These are phyloP conservation scores for Sporopachydermia lactativora DNA, from an alignment of 805 yeast species.

Conservation along the genomic window DNA sequence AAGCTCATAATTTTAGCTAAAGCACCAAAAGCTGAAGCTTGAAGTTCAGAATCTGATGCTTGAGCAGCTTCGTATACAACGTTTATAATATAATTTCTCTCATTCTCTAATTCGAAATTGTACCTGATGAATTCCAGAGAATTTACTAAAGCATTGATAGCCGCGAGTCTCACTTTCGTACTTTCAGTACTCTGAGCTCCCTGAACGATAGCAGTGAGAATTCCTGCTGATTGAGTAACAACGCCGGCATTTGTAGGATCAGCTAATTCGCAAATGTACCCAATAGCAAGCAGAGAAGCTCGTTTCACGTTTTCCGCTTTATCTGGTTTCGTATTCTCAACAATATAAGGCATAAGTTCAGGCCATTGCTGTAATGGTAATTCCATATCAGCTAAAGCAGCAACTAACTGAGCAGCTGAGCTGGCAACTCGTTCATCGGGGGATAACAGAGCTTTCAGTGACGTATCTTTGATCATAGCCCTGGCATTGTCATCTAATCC, in stretches of 20 bases:
- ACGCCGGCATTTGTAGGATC: constrained; percentile 72
- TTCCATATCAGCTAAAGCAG: constrained; percentile 95
- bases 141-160: constrained; percentile 80
- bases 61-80: constrained; percentile 99
- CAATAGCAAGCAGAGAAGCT: constrained; percentile 78
- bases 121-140: constrained; percentile 79
- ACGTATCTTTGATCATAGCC: constrained; percentile 48
- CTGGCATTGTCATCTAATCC: constrained; percentile 40
- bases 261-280: constrained; percentile 91
- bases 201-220: constrained; percentile 89
- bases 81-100: constrained; percentile 94
- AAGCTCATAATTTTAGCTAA: constrained; percentile 81
- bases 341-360: constrained; percentile 68
- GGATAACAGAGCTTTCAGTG: constrained; percentile 50
- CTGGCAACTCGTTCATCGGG: constrained; percentile 69
- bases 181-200: constrained; percentile 78
- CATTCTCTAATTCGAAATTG: constrained; percentile 88
- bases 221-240: constrained; percentile 77
- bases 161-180: constrained; percentile 67
- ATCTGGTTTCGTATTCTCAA: constrained; percentile 71
- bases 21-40: constrained; percentile 93
- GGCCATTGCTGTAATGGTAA: constrained; percentile 83
- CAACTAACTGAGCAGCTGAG: constrained; percentile 85
- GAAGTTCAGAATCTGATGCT: constrained; percentile 64
- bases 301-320: constrained; percentile 71